Evolutionary conservation across 495 filamentous ascomycete genomes (phyloP), one percentile per base, ranked within the genome.

Genomic region (Trichoderma virens): DNA sequence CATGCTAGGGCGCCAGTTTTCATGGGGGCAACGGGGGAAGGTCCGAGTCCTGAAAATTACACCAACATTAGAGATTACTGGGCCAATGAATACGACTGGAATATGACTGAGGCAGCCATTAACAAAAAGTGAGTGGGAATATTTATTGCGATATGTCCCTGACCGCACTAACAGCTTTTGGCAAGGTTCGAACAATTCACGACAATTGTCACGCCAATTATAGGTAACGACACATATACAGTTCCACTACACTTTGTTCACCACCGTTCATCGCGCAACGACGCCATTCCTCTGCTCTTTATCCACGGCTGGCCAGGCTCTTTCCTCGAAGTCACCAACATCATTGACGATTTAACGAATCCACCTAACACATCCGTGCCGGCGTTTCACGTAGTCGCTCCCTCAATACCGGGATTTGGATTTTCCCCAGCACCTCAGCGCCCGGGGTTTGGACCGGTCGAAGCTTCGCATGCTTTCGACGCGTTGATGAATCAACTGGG

Each of bases 401-500:
- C 88, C 0, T 88, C 85, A 4, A 72, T 90, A 61, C 85, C 86
- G 1, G 87, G 88, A 64, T 90, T 86, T 71, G 88, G 85, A 39
- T 91, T 90, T 72, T 85, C 80, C 0, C 73, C 79, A 27, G 80
- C 77, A 0, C 71, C 81, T 3, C 77, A 76, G 43, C 74, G 75
- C 45, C 75, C 76, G 16, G 86, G 86, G 0, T 90, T 90, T 65
- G 79, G 75, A 1, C 68, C 85, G 18, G 72, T 71, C n/a, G 81
- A 89, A 64, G 85, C 89, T 67, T 88, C 85, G 2, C 82, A 86
- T 69, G 74, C 75, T 4, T 74, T 80, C 66, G 79, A 90, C 68
- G 83, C 83, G 56, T 79, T 91, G 1, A 90, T 91, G 88, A 66
- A 81, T 11, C 74, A 79, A 51, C 79, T 90, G 14, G 86, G 86